Conservation (phyloP, 495 filamentous ascomycete species). For the Staphylotrichum tortipilum region DNA sequence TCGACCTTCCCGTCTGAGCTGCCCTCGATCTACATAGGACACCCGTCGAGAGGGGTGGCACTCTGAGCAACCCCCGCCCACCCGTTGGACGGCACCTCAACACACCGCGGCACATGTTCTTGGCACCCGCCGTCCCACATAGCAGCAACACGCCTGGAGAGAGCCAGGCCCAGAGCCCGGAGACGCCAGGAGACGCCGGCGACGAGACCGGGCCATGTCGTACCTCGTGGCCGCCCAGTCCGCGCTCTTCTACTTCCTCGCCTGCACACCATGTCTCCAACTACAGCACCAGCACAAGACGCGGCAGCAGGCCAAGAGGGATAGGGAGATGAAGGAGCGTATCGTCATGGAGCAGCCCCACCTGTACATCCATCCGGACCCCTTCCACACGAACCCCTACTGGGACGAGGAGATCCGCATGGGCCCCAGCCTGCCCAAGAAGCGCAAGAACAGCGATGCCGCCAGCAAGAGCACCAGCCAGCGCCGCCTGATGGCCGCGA, state of each 20-base stretch:
- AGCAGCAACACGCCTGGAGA: neutral
- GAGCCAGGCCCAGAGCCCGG: neutral
- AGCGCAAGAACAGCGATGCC: slow-evolving; percentile 39
- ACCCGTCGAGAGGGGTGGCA: no score
- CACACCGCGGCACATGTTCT: neutral
- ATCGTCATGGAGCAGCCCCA: slow-evolving; percentile 59
- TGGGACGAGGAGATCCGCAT: slow-evolving; percentile 77
- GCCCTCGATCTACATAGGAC: no score
- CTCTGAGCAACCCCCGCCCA: neutral
- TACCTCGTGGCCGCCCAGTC: slow-evolving; percentile 57
- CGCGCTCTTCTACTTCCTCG: slow-evolving; percentile 76
- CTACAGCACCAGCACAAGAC: slow-evolving; percentile 54
- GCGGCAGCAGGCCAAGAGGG: slow-evolving; percentile 53
- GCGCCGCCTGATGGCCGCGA: slow-evolving; percentile 36
- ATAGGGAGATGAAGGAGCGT: slow-evolving; percentile 50
- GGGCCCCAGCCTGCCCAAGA: slow-evolving; percentile 64
- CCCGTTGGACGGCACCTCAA: neutral
- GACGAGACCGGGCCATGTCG: slow-evolving; percentile 37
- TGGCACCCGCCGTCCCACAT: no score
- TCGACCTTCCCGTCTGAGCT: no score
- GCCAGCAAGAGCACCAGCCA: slow-evolving; percentile 44
- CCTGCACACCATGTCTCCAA: slow-evolving; percentile 71
- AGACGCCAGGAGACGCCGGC: neutral
- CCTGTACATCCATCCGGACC: slow-evolving; percentile 67
- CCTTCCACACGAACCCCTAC: slow-evolving; percentile 75